A percentile compares a stretch with the other conserved stretches of the same genome.
These are phyloP conservation scores for Nothomitra cinnamomea DNA, from an alignment of 2,329 filamentous ascomycete species.

Conservation along the genomic window DNA sequence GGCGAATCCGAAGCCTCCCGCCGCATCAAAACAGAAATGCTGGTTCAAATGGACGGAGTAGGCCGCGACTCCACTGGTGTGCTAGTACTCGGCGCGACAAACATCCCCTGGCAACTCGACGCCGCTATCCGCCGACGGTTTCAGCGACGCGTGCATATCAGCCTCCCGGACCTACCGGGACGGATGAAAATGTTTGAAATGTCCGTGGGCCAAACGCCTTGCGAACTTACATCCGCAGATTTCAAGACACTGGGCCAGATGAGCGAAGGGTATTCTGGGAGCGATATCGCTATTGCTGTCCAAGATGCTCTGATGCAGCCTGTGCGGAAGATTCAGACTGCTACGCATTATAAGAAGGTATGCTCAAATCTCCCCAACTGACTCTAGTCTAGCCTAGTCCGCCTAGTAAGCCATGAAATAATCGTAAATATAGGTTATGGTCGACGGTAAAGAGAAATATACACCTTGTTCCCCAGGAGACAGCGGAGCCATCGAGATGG, in stretches of 20 bases:
- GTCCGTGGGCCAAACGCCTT: conserved; percentile 82
- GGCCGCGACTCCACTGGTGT: conserved; percentile 91
- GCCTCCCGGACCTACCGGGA: conserved; percentile 70
- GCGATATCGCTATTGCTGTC: conserved; percentile 88
- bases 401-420: too few species aligned
- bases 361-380: conserved; percentile 8
- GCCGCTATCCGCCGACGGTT: conserved; percentile 90
- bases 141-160: conserved; percentile 91
- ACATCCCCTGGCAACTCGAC: conserved; percentile 97
- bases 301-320: conserved; percentile 97
- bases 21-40: conserved; percentile 94
- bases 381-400: background rate
- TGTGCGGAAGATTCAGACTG: conserved; percentile 88
- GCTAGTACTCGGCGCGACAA: conserved; percentile 86
- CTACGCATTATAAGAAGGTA: conserved; percentile 94
- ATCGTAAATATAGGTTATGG: conserved; percentile 41
- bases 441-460: conserved; percentile 40
- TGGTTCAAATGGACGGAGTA: conserved; percentile 98
- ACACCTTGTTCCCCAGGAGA: conserved; percentile 94
- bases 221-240: conserved; percentile 60
- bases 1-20: conserved; percentile 95
- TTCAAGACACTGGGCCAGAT: conserved; percentile 63
- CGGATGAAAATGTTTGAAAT: conserved; percentile 93
- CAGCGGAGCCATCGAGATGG: conserved; percentile 74
- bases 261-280: conserved; percentile 88